phyloP scores from a whole-genome alignment of 768 basidiomycete species.

The Pholiota conissans region DNA sequence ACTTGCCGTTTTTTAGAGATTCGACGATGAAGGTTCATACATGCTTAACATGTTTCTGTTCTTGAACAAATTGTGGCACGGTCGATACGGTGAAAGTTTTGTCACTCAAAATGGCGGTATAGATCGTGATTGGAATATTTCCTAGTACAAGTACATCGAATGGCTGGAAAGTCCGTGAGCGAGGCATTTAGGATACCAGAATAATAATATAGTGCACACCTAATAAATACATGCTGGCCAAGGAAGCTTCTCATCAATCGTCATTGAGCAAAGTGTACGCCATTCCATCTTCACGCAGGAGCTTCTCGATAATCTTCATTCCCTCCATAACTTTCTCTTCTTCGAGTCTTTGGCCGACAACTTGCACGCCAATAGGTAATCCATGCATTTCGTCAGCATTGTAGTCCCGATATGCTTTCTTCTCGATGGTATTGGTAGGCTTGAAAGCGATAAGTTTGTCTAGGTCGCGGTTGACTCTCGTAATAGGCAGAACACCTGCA shows the following conservation, averaged over 20 bases:
- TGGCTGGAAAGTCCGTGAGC: too few relatives aligned
- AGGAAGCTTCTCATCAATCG: background rate
- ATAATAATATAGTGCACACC: too few relatives aligned
- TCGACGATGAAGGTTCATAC: too few relatives aligned
- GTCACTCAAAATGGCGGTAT: too few relatives aligned
- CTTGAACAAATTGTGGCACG: too few relatives aligned
- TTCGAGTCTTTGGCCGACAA: constrained; percentile 57
- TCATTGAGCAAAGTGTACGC: constrained; percentile 13
- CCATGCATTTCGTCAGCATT: constrained; percentile 54
- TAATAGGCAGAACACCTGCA: constrained; percentile 61
- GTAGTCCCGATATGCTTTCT: constrained; percentile 49
- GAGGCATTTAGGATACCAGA: too few relatives aligned
- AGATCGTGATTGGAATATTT: too few relatives aligned
- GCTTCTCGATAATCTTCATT: constrained; percentile 51
- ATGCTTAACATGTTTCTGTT: too few relatives aligned
- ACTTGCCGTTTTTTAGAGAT: too few relatives aligned
- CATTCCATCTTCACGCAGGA: constrained; percentile 27
- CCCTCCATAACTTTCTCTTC: constrained; percentile 66
- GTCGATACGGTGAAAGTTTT: too few relatives aligned
- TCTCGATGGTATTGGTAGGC: constrained; percentile 43
- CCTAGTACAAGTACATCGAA: too few relatives aligned
- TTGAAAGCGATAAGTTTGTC: constrained; percentile 41
- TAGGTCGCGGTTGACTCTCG: constrained; percentile 42
- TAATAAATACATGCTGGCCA: too few relatives aligned
- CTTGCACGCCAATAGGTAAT: constrained; percentile 60